A percentile compares a stretch with the other conserved stretches of the same genome.
phyloP scores from a whole-genome alignment of 768 basidiomycete genomes.

The Termitomyces sp. region DNA sequence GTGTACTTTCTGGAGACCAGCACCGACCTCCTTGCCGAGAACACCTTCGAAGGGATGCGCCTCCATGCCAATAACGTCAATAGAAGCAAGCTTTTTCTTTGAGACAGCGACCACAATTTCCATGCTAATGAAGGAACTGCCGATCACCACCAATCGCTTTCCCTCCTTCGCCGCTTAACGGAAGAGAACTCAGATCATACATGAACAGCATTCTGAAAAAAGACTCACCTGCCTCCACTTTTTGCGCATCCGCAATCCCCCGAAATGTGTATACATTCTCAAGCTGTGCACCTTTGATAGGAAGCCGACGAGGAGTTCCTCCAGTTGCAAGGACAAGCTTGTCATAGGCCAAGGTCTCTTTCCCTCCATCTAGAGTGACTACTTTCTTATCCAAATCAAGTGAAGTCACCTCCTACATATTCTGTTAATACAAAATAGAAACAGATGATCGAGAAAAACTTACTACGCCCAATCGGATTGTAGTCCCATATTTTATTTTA shows the following conservation, averaged over 20 bases:
- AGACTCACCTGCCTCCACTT: constrained; percentile 57
- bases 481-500: constrained; percentile 68
- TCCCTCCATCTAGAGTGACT: constrained; percentile 55
- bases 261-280: constrained; percentile 77
- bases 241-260: constrained; percentile 62
- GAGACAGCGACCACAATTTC: constrained; percentile 76
- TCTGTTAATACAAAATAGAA: constrained; percentile 2
- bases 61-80: constrained; percentile 83
- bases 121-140: constrained; percentile 91
- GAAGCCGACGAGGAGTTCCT: constrained; percentile 65
- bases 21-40: constrained; percentile 76
- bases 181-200: neutral
- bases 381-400: constrained; percentile 58
- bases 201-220: neutral
- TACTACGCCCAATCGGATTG: constrained; percentile 55
- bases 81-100: constrained; percentile 70
- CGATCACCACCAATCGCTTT: constrained; percentile 75
- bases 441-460: constrained; percentile 14
- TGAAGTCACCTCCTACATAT: constrained; percentile 55
- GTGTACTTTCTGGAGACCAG: constrained; percentile 65
- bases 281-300: constrained; percentile 68
- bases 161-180: constrained; percentile 58
- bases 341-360: constrained; percentile 62
- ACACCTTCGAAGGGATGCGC: constrained; percentile 76
- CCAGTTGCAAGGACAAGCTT: constrained; percentile 79